Evolutionary conservation across 345 rosid species (phyloP).

Genomic region (Eucalyptus microcorys): DNA sequence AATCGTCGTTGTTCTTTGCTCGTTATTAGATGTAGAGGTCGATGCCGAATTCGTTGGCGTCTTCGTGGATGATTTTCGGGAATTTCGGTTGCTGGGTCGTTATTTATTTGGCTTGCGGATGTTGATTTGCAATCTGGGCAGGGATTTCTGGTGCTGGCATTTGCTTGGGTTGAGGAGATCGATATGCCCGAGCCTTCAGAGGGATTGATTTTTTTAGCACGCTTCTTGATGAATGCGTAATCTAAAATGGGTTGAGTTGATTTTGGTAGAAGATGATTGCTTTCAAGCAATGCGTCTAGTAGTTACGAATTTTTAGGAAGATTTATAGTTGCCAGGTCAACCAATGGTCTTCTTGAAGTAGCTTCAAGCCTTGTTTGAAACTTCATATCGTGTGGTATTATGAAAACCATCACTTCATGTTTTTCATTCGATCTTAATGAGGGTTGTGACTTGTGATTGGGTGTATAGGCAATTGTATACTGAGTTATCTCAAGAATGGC

Average conservation of each 20-base stretch:
- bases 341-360: background rate
- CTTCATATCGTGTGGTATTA: background rate
- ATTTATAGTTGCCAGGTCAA: background rate
- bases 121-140: background rate
- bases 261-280: background rate
- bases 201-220: background rate
- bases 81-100: background rate
- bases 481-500: conserved; percentile 19
- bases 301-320: background rate
- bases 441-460: background rate
- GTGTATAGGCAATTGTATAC: background rate
- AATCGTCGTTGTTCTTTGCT: background rate
- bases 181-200: background rate
- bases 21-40: background rate
- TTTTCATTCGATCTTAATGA: background rate
- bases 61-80: background rate
- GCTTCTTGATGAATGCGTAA: background rate
- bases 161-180: background rate
- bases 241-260: background rate
- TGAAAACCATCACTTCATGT: background rate
- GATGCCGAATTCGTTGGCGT: background rate
- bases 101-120: background rate
- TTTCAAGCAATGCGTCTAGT: background rate
- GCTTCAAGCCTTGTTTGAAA: background rate
- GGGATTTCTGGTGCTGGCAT: background rate